Evolutionary conservation across 352 stramenopile species (phyloP).

Genomic region (Globisporangium spinosum): DNA sequence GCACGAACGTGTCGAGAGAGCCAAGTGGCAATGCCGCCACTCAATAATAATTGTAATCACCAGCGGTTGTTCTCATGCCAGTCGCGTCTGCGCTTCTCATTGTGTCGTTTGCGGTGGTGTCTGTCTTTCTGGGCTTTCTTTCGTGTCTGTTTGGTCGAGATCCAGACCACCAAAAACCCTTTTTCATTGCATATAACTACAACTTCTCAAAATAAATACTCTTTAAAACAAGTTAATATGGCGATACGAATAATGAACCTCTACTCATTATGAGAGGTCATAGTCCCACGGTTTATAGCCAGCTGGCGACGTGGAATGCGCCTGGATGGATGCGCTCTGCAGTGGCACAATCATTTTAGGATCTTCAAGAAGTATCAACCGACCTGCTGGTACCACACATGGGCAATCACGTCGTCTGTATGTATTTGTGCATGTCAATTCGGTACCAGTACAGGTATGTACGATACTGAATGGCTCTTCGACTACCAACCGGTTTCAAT

Average conservation of each 20-base stretch:
- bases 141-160: neutral
- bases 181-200: neutral
- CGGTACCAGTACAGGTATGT: neutral
- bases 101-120: constrained; percentile 1
- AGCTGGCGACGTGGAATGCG: neutral
- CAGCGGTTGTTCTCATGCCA: neutral
- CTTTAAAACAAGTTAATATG: no score
- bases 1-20: constrained; percentile 6
- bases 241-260: neutral
- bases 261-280: neutral
- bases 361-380: neutral
- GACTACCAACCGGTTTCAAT: neutral
- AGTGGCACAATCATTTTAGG: constrained; percentile 1
- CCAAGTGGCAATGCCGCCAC: neutral
- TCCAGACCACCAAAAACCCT: neutral
- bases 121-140: neutral
- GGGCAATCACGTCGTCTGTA: neutral
- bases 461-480: constrained; percentile 5
- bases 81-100: neutral
- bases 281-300: neutral
- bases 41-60: neutral
- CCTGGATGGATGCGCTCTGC: neutral
- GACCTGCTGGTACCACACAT: neutral
- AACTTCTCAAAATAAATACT: no score
- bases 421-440: neutral